Percentiles rank a stretch among this genome's conserved stretches.
These are phyloP conservation scores for Nothophoma quercina DNA, from an alignment of 2,329 filamentous ascomycete species.

Conservation along the genomic window DNA sequence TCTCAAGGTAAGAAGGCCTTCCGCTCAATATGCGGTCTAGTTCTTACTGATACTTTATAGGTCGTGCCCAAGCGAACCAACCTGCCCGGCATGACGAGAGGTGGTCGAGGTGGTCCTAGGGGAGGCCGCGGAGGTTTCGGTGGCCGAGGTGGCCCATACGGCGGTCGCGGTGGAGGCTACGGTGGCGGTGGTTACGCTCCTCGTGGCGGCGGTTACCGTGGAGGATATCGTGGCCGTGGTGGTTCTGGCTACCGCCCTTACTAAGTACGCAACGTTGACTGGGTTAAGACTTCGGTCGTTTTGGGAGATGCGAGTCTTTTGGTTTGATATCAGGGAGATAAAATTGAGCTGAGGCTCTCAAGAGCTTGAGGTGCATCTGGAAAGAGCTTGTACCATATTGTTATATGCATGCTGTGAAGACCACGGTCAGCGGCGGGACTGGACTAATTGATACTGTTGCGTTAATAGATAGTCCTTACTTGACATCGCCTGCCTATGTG, in stretches of 20 bases:
- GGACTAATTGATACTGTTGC: no score
- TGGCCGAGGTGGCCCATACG: constrained; percentile 60
- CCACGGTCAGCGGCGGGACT: neutral
- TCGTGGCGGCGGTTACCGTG: constrained; percentile 52
- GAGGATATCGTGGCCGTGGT: constrained; percentile 47
- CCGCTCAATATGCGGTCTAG: neutral
- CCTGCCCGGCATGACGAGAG: constrained; percentile 89
- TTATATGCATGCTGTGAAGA: neutral
- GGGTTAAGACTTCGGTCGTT: constrained; percentile 22
- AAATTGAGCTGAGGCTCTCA: neutral
- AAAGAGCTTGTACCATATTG: constrained; percentile 6
- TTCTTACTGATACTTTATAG: constrained; percentile 50
- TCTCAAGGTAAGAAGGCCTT: constrained; percentile 74
- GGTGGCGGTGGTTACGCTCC: constrained; percentile 58
- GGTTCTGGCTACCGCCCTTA: constrained; percentile 44
- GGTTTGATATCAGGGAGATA: neutral
- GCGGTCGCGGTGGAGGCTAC: constrained; percentile 48
- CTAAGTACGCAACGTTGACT: constrained; percentile 17
- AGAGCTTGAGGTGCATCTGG: neutral
- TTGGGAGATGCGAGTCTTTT: neutral
- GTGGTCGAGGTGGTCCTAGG: constrained; percentile 69
- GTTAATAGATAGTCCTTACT: no score
- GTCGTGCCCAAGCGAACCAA: constrained; percentile 95
- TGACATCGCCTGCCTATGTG: no score
- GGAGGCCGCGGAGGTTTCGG: constrained; percentile 54